Conservation (phyloP, 305 asterid genomes). For the Stenogyne calaminthoides region DNA sequence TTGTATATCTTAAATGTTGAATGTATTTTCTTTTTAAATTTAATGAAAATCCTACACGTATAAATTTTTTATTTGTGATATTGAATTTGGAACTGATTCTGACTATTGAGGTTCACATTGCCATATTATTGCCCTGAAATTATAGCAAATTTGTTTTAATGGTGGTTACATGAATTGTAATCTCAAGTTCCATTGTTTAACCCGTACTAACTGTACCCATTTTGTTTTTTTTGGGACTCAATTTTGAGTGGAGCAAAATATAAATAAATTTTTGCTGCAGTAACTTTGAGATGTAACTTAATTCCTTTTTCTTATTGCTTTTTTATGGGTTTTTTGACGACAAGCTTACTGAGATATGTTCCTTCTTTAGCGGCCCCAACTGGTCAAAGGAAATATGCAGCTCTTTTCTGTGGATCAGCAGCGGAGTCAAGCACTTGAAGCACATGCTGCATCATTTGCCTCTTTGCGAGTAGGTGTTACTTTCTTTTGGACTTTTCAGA, state of each 20-base stretch:
- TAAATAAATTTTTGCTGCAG: conserved; percentile 15
- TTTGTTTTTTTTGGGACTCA: too few species aligned
- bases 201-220: background rate
- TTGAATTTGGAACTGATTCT: background rate
- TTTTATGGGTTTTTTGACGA: conserved; percentile 7
- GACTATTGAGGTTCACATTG: background rate
- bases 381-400: conserved; percentile 96
- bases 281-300: background rate
- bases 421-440: conserved; percentile 97
- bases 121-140: too few species aligned
- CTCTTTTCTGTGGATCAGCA: conserved; percentile 94
- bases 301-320: background rate
- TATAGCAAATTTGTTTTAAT: background rate
- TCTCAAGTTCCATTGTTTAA: background rate
- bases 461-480: conserved; percentile 61
- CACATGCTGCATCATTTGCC: conserved; percentile 96
- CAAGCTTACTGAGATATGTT: conserved; percentile 28
- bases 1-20: background rate
- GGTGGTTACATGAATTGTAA: background rate
- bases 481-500: conserved; percentile 17
- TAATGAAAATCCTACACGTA: background rate
- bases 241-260: conserved; percentile 3
- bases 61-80: background rate
- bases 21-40: background rate
- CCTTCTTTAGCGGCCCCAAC: conserved; percentile 72